Percentiles rank a stretch among this genome's conserved stretches.
These are phyloP conservation scores for Clonostachys rosea DNA, from an alignment of 2,329 filamentous ascomycete genomes.

Conservation along the genomic window DNA sequence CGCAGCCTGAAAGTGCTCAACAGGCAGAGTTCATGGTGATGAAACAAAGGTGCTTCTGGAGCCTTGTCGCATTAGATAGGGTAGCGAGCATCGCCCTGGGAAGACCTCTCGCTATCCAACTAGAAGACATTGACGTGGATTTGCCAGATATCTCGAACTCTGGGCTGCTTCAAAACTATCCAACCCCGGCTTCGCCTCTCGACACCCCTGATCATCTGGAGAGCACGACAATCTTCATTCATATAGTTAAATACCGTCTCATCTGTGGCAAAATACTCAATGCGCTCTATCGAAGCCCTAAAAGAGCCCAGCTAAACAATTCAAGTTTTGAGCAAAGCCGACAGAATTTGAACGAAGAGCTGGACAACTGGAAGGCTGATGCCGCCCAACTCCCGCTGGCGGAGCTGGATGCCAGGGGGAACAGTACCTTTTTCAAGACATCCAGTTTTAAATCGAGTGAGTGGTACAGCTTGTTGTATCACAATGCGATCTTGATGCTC, in stretches of 20 bases:
- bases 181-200: not conserved
- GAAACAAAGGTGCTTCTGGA: slow-evolving; percentile 34
- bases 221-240: slow-evolving; percentile 24
- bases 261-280: slow-evolving; percentile 31
- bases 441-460: slow-evolving; percentile 30
- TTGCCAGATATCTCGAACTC: slow-evolving; percentile 15
- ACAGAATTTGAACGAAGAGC: slow-evolving; percentile 16
- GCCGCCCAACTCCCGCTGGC: slow-evolving; percentile 17
- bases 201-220: slow-evolving; percentile 2
- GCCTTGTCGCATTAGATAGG: slow-evolving; percentile 29
- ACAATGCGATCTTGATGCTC: slow-evolving; percentile 34
- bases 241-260: slow-evolving; percentile 30
- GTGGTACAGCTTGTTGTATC: slow-evolving; percentile 36
- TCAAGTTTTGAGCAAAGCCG: slow-evolving; percentile 5
- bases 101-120: slow-evolving; percentile 28
- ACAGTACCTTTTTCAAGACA: slow-evolving; percentile 8
- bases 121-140: slow-evolving; percentile 32
- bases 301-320: not conserved
- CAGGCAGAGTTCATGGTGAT: slow-evolving; percentile 20
- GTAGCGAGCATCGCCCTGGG: slow-evolving; percentile 29
- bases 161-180: not conserved
- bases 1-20: slow-evolving; percentile 2
- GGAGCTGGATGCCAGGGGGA: slow-evolving; percentile 9
- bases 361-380: slow-evolving; percentile 21
- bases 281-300: slow-evolving; percentile 21